A percentile compares a stretch with the other conserved stretches of the same genome.
Evolutionary conservation across 2,329 filamentous ascomycete genomes (phyloP).

Genomic region (Rhinocladiella mackenziei): DNA sequence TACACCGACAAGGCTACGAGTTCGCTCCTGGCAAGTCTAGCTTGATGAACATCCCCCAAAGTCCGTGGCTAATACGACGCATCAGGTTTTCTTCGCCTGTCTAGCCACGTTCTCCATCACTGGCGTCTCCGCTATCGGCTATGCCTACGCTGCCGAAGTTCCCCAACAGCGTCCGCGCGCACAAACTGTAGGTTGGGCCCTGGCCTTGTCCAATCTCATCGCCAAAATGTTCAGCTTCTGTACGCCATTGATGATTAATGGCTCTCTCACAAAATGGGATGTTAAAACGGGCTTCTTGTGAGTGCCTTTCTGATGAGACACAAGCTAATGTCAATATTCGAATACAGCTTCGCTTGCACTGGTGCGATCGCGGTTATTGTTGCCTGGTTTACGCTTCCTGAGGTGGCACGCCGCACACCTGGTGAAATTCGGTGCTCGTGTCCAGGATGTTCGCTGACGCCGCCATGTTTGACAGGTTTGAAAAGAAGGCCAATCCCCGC

Average conservation of each 20-base stretch:
- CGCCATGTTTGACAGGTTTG: too few species aligned
- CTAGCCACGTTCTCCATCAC: neutral
- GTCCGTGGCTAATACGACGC: neutral
- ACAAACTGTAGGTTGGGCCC: neutral
- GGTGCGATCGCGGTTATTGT: neutral
- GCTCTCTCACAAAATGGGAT: neutral
- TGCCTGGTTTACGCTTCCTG: neutral
- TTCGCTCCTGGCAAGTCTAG: neutral
- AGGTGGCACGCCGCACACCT: neutral
- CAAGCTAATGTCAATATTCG: neutral
- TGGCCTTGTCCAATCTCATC: neutral
- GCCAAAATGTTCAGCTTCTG: neutral
- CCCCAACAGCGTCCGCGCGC: neutral
- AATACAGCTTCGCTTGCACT: neutral
- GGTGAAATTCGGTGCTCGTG: too few species aligned
- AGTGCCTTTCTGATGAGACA: neutral
- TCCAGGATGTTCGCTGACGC: too few species aligned
- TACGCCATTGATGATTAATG: neutral
- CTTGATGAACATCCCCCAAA: neutral
- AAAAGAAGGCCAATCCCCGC: too few species aligned
- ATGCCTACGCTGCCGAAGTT: neutral
- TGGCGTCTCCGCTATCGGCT: neutral
- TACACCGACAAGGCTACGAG: neutral
- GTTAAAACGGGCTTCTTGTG: neutral
- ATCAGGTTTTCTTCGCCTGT: neutral